Evolutionary conservation across 2,329 filamentous ascomycete species (phyloP).

Genomic region (Neonectria punicea): DNA sequence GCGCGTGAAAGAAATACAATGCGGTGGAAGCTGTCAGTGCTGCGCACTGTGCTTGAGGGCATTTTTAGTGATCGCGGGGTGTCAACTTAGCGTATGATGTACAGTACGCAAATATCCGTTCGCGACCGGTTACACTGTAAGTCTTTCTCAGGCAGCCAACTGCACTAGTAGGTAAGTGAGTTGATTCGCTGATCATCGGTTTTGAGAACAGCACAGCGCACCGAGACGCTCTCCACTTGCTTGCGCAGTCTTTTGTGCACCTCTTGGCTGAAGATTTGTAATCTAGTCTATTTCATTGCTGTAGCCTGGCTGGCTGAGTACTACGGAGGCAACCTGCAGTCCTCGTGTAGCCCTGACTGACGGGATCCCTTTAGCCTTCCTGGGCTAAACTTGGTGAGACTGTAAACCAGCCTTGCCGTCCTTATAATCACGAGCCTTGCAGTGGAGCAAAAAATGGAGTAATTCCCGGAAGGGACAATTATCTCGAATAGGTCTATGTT

Average conservation of each 20-base stretch:
- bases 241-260: too few relatives aligned
- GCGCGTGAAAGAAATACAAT: neutral
- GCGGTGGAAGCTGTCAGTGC: neutral
- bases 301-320: too few relatives aligned
- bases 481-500: conserved; percentile 4
- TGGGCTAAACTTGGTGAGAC: neutral
- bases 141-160: neutral
- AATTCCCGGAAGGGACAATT: neutral
- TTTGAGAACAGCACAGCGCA: neutral
- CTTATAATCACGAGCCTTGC: neutral
- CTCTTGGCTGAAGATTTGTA: too few relatives aligned
- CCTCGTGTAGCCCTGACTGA: too few relatives aligned
- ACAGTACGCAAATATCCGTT: neutral
- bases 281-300: too few relatives aligned
- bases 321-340: too few relatives aligned
- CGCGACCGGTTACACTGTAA: neutral
- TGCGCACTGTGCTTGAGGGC: neutral
- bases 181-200: neutral
- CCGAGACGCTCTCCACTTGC: too few relatives aligned
- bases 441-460: neutral
- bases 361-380: neutral
- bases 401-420: neutral
- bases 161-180: neutral
- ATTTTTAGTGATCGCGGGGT: neutral
- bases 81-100: neutral